These are phyloP conservation scores for Manihot esculenta DNA, from an alignment of 441 rosid species.

Conservation along the genomic window DNA sequence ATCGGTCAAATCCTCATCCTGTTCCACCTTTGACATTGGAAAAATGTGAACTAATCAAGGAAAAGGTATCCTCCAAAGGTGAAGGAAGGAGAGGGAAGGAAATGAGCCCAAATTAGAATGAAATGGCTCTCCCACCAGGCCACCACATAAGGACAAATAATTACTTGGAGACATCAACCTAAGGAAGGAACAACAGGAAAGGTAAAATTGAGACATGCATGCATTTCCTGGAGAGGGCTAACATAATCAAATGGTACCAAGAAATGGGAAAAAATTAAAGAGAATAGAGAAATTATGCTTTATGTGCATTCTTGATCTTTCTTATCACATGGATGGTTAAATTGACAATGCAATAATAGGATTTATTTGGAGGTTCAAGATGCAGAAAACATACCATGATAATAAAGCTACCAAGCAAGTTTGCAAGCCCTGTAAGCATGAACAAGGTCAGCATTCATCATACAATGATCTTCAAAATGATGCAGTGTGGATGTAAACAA, in stretches of 20 bases:
- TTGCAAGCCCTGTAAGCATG: slow-evolving; percentile 80
- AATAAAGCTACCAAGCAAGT: slow-evolving; percentile 88
- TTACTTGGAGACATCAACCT: neutral
- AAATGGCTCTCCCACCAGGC: neutral
- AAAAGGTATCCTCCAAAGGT: neutral
- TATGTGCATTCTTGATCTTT: neutral
- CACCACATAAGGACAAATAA: neutral
- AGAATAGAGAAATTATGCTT: neutral
- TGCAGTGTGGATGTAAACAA: slow-evolving; percentile 10
- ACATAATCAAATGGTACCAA: neutral
- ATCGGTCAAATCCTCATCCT: neutral
- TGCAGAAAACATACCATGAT: slow-evolving; percentile 54
- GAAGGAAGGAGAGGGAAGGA: neutral
- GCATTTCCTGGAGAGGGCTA: neutral
- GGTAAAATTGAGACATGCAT: neutral
- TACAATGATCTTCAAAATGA: slow-evolving; percentile 4
- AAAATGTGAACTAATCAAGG: neutral
- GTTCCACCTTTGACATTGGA: neutral
- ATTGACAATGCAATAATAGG: neutral
- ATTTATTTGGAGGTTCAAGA: neutral
- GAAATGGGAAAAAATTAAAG: neutral
- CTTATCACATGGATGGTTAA: neutral
- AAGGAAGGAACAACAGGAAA: neutral
- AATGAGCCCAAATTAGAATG: neutral
- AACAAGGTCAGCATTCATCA: slow-evolving; percentile 32